Evolutionary conservation across 2,329 filamentous ascomycete genomes (phyloP).

Genomic region (Sordariomycetes sp.): DNA sequence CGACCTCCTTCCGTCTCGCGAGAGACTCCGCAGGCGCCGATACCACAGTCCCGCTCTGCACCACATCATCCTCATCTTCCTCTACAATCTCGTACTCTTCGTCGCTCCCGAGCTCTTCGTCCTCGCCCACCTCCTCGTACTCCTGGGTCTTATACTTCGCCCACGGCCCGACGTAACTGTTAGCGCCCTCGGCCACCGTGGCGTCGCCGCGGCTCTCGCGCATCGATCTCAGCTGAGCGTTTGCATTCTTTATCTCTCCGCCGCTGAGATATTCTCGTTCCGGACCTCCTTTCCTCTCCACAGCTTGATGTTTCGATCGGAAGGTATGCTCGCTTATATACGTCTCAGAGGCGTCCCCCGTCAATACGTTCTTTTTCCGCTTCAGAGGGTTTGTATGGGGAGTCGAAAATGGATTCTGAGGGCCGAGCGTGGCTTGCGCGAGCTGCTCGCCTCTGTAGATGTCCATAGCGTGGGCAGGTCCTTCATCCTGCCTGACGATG

Average conservation of each 20-base stretch:
- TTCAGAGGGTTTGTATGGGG: conserved; percentile 49
- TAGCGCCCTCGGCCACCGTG: conserved; percentile 71
- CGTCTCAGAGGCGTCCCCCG: conserved; percentile 78
- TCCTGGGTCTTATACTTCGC: conserved; percentile 65
- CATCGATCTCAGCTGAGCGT: conserved; percentile 53
- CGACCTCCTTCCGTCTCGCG: conserved; percentile 41
- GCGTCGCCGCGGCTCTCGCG: conserved; percentile 79
- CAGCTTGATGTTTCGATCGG: conserved; percentile 70
- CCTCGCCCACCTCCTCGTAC: conserved; percentile 61
- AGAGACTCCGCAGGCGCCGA: conserved; percentile 40
- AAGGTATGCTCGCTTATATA: conserved; percentile 87
- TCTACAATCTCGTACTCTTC: conserved; percentile 69
- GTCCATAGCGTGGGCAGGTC: conserved; percentile 45
- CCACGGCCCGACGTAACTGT: conserved; percentile 90
- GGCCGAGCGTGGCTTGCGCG: conserved; percentile 50
- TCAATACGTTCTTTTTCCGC: conserved; percentile 63
- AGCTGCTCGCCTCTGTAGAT: conserved; percentile 62
- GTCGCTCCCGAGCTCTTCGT: conserved; percentile 56
- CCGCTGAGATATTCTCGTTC: conserved; percentile 41
- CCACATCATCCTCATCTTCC: conserved; percentile 56
- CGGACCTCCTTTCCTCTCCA: conserved; percentile 52
- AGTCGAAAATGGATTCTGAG: conserved; percentile 53
- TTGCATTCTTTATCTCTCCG: conserved; percentile 54
- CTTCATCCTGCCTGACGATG: conserved; percentile 40
- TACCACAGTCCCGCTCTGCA: conserved; percentile 51